Base-by-base conservation (phyloP, 345 rosid species). In the Eucalyptus erythrocorys region DNA sequence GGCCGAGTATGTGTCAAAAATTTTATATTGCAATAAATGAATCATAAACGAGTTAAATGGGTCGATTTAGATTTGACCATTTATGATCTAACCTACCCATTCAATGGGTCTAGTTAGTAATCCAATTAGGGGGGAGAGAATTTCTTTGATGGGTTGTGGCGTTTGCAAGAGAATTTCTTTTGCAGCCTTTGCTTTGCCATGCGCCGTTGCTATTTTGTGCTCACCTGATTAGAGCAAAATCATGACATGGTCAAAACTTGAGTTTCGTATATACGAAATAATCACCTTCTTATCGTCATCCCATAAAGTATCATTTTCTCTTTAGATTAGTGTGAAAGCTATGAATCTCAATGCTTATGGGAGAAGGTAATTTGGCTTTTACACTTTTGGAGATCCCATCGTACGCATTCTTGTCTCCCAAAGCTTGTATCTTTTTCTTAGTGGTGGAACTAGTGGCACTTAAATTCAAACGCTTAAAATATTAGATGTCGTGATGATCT, bases 391-490 rank as follows among this genome's bases (percentile, higher is more conserved):
- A 30, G 0, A 61, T 27, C 34, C 30, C 68, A 61, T 13, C 13
- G 32, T 30, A 30, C 2, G 16, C 68, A 61, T 61, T 61, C 8
- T 61, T 12, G 32, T 61, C 68, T 61, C 68, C 68, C 4, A 27
- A 59, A 59, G 68, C 32, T 59, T 59, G 68, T 27, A 12, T 59
- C 3, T 7, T 59, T 59, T 59, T 59, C 32, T 59, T 59, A 59
- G 32, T 27, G 2, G 1, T 1, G 68, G 68, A 59, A 59, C 8
- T 59, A 6, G 8, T 1, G 32, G 68, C 32, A 59, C 32, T 61
- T 61, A 27, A 61, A 61, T 6, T 61, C 0, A 0, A 61, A 61
- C 0, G 0, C 68, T 61, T 8, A 13, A 0, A 27, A 61, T 61
- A 6, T 30, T 12, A 30, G n/a, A 1, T 30, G 1, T 64, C 4